Evolutionary conservation across 768 basidiomycete genomes (phyloP), one percentile per base, ranked within the genome.

Genomic region (Mycena leptocephala): DNA sequence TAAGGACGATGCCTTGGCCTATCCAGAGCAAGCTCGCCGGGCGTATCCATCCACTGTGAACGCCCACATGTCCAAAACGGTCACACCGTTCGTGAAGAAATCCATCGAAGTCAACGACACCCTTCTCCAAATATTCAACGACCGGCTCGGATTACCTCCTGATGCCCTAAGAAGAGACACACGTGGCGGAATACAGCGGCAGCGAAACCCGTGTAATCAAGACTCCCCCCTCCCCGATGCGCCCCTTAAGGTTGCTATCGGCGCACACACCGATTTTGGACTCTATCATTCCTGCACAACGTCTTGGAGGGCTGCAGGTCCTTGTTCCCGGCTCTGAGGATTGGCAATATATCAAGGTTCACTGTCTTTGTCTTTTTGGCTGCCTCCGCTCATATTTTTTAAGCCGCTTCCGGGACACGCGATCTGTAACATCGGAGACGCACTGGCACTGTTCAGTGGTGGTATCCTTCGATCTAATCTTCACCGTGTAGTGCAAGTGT

Each of bases 211-310:
- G 94, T 18, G 80, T 90, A 14, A 92, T 91, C 76, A 90, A 83
- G 79, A 90, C 86, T 35, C 89, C 91, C 0, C 88, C 87, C 1
- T 84, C 81, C 82, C 83, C 5, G 78, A 76, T 0, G 81, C 83
- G 22, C 86, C 70, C 43, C 83, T 87, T 8, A 87, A 83, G 58
- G 84, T 87, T n/a, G 85, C 86, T 0, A 81, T 94, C n/a, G 93
- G 93, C 24, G 90, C 91, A 2, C 94, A 95, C 80, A 94, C 93
- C 3, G 94, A 94, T 82, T 94, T 94, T 76, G 93, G 93, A 92
- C 91, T n/a, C 81, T 94, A 90, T 92, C 92, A 0, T 91, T 94
- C 85, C 84, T 95, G 71, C 92, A 94, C 79, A 95, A 94, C 88
- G 88, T 2, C 88, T 94, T 0, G 94, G 94, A 5, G 94, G 94